Evolutionary conservation across 257 asterid species (phyloP), one percentile per base, ranked within the genome.

Genomic region (Linderniella brevidens): DNA sequence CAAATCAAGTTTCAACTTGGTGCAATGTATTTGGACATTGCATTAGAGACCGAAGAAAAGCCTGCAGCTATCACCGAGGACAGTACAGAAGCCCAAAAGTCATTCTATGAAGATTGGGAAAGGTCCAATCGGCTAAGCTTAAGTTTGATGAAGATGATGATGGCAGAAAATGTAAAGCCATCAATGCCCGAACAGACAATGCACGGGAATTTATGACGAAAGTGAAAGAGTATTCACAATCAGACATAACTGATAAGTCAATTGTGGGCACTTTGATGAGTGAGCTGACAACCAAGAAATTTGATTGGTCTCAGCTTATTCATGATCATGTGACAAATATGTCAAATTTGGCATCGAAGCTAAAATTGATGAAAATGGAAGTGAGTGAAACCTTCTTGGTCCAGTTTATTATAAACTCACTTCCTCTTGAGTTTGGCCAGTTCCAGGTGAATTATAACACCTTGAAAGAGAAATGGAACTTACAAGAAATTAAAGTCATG

Each of bases 381-480:
- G 47, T 42, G 1, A 42, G 43, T 38, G 43, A 38, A 38, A 9
- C 43, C 43, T 38, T n/a, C 43, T n/a, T n/a, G 8, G 14, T 38
- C 8, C 43, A 38, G 14, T 38, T 42, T 42, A 42, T 42, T 8
- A 42, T 38, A 11, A 42, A 42, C 47, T 42, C 47, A 8, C 47
- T 14, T 42, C 47, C 47, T 42, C 47, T 42, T 42, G 14, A 42
- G 47, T 42, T 42, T 42, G 17, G 47, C 8, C 47, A 8, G 17
- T 42, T 42, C 47, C 47, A 42, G 47, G 14, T 8, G 47, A 42
- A 42, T 8, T 42, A 42, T 42, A 42, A 42, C 47, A 42, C 47
- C 47, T 1, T 42, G 7, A 42, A 42, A 42, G 47, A 42, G n/a
- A 42, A 42, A 42, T 42, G 17, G 17, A 42, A 42, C 3, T 14